phyloP scores from a whole-genome alignment of 352 stramenopile species.

The Plasmopara halstedii region DNA sequence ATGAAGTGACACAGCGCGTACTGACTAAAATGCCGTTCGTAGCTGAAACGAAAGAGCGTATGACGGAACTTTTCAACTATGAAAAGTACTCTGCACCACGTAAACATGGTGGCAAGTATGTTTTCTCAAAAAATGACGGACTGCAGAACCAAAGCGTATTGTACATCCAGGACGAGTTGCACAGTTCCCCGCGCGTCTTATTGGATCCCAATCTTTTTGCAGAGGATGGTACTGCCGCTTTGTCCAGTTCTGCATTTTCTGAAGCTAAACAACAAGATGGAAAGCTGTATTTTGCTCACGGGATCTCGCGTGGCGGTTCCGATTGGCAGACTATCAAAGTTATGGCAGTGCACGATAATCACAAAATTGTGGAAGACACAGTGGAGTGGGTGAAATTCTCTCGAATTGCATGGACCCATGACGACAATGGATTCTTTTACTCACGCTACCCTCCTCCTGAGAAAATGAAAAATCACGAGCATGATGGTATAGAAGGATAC shows the following conservation, averaged over 20 bases:
- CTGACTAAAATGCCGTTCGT: conserved; percentile 58
- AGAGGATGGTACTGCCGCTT: conserved; percentile 61
- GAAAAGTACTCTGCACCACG: conserved; percentile 77
- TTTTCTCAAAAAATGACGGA: conserved; percentile 83
- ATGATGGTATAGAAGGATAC: conserved; percentile 28
- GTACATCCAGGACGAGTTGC: conserved; percentile 79
- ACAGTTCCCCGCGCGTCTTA: conserved; percentile 54
- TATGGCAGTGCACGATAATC: conserved; percentile 59
- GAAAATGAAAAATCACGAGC: conserved; percentile 41
- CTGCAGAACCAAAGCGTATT: conserved; percentile 85
- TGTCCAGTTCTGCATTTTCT: conserved; percentile 61
- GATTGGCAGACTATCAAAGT: conserved; percentile 87
- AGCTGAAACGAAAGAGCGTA: conserved; percentile 61
- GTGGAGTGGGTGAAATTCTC: conserved; percentile 88
- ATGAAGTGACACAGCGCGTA: conserved; percentile 55
- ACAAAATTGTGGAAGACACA: conserved; percentile 65
- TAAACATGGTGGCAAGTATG: conserved; percentile 73
- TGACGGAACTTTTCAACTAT: conserved; percentile 86
- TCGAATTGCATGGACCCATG: conserved; percentile 71
- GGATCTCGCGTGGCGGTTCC: conserved; percentile 70
- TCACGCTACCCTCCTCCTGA: conserved; percentile 66
- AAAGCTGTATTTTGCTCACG: conserved; percentile 79
- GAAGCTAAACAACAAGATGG: conserved; percentile 52
- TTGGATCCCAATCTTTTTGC: conserved; percentile 79
- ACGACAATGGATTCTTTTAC: conserved; percentile 85